Base-by-base conservation (phyloP, 1,284 basidiomycete species). In the Pisolithus thermaeus region DNA sequence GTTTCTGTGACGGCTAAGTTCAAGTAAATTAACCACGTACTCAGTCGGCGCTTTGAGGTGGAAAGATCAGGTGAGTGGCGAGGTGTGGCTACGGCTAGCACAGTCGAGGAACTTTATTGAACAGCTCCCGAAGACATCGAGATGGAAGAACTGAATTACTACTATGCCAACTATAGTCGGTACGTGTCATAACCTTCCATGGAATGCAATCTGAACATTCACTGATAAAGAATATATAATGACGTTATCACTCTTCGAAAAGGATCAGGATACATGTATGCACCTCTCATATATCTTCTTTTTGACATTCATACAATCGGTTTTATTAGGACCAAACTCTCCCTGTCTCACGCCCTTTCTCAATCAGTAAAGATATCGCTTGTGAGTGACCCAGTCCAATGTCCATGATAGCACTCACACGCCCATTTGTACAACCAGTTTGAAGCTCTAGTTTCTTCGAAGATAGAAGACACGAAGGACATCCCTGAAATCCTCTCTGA, bases 341-440 rank as follows among this genome's bases (percentile, higher is more conserved):
- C 93, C 1, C 73, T 98, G 32, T 97, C 94, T 14, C 94, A 98
- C 68, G 94, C 94, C 0, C 79, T 98, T 35, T 87, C 94, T 7
- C 95, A 97, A 76, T 95, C 92, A 14, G 94, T 96, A 61, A 98
- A 97, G 74, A 97, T 98, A 68, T 95, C 92, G 18, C 71, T 95
- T 64, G 88, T 89, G 56, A 20, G 55, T 38, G 28, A 2, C 73
- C 65, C 38, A 8, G 6, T 16, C 25, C 25, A 43, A 4, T 42
- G 41, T 16, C 12, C 20, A 11, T 25, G 22, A 55, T 46, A 14
- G 16, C 25, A 30, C 16, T 49, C 7, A 28, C 46, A 38, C 45
- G 3, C 12, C 39, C 32, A 48, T 27, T 32, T 11, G 38, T 25
- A 16, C 46, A 43, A 23, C 32, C 52, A 91, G 80, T 95, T 94